These are phyloP conservation scores for Firmiana major DNA, from an alignment of 345 rosid species.

Conservation along the genomic window DNA sequence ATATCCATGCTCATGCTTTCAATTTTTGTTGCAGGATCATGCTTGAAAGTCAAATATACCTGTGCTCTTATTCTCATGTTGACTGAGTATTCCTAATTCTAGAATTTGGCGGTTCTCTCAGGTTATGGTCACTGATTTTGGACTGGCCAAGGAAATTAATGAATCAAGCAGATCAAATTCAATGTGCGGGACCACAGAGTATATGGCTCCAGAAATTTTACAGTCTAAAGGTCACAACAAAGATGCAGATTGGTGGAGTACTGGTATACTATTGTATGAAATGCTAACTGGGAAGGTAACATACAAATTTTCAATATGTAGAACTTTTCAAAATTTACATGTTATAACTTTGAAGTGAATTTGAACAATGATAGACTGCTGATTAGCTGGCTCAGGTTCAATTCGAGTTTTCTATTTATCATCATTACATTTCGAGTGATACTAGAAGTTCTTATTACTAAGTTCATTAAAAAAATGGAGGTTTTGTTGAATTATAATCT, in stretches of 20 bases:
- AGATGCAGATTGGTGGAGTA: conserved; percentile 82
- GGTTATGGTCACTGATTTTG: conserved; percentile 74
- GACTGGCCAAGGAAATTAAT: conserved; percentile 71
- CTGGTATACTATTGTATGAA: conserved; percentile 61
- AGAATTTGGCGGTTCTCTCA: conserved; percentile 18
- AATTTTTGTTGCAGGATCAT: conserved; percentile 8
- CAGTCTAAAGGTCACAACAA: conserved; percentile 65
- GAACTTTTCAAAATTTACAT: not conserved
- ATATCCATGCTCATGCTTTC: conserved; percentile 12
- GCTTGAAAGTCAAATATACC: not conserved
- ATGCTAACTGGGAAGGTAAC: conserved; percentile 69
- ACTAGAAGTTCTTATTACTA: not conserved
- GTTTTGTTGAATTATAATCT: not conserved
- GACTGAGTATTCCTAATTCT: not conserved
- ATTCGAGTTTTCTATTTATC: not conserved
- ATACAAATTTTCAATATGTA: not conserved
- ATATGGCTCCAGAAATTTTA: conserved; percentile 78
- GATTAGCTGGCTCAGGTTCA: not conserved
- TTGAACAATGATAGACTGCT: not conserved
- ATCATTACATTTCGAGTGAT: not conserved
- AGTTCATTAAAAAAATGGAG: not conserved
- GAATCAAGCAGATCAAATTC: conserved; percentile 65
- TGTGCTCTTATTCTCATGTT: not conserved
- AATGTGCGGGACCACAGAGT: conserved; percentile 71
- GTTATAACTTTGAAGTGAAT: not conserved